Base-by-base conservation (phyloP, 1,284 basidiomycete genomes). In the Rhodotorula mucilaginosa region DNA sequence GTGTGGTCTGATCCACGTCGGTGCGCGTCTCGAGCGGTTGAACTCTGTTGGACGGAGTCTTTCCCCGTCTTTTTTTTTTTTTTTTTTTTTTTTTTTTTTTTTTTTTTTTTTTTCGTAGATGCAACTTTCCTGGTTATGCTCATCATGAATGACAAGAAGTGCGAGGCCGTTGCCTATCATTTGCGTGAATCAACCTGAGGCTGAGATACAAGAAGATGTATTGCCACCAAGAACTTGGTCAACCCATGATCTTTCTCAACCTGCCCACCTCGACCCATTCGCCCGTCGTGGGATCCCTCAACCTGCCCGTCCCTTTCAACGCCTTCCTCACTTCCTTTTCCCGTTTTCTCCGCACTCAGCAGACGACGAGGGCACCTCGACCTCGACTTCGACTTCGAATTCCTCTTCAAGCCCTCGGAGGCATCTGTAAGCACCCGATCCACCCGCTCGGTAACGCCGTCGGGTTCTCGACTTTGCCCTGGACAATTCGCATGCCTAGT, bases 341-440 rank as follows among this genome's bases (percentile, higher is more conserved):
- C n/a, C 44, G 13, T 29, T 29, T 39, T 12, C 60, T 6, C 47
- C 54, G 29, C 23, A 39, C 26, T 48, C 34, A 12, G 44, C 26
- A 31, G 39, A 44, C 10, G 39, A 44, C 8, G 26, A 10, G 8
- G n/a, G 16, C 26, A 29, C 54, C 2, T 16, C 31, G 13, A 31
- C 26, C 16, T 18, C 15, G 26, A 59, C 58, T 16, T 68, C 61
- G 12, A 63, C 57, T 16, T 68, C 61, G 12, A 63, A 49, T 76
- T 88, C 87, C 80, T 91, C 88, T 61, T 97, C 88, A 77, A 93
- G 88, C 70, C 89, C 88, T 84, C 91, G 89, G 65, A 90, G 89
- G 82, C 96, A 98, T 57, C 91, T 89, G 82, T 97, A 99, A 99
- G 82, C 96, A 97, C 79, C 92, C 96, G 13, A 97, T 92, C 84